phyloP scores from a whole-genome alignment of 2,329 filamentous ascomycete genomes.

The Fusarium caatingaense region DNA sequence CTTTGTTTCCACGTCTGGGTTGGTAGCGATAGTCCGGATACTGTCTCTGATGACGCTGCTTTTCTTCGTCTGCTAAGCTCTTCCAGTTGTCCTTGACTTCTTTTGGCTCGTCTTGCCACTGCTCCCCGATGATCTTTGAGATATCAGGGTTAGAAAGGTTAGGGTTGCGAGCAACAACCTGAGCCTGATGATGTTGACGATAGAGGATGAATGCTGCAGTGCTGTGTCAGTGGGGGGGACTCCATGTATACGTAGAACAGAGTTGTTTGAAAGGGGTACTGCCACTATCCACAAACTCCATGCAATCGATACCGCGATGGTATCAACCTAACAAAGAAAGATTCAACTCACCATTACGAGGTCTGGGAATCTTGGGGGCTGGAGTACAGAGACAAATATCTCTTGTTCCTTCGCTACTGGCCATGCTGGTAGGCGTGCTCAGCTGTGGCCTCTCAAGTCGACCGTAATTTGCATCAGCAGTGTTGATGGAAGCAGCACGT shows the following conservation, averaged over 20 bases:
- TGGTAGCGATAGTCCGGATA: conserved; percentile 97
- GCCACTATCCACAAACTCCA: conserved; percentile 16
- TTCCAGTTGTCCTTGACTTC: conserved; percentile 89
- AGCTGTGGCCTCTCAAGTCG: conserved; percentile 48
- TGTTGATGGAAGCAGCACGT: conserved; percentile 59
- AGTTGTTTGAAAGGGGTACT: not conserved
- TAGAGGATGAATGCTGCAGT: conserved; percentile 93
- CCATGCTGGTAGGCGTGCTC: conserved; percentile 46
- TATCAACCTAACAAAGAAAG: conserved; percentile 32
- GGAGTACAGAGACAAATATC: conserved; percentile 69
- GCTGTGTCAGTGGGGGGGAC: conserved; percentile 39
- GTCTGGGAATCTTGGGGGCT: conserved; percentile 67
- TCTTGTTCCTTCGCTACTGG: conserved; percentile 48
- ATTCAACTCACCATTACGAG: conserved; percentile 65
- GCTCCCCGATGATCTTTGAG: conserved; percentile 94
- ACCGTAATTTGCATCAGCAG: conserved; percentile 56
- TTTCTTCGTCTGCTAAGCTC: conserved; percentile 90
- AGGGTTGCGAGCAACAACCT: conserved; percentile 84
- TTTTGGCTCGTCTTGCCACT: conserved; percentile 84
- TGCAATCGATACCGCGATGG: not conserved
- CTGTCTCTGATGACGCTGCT: conserved; percentile 85
- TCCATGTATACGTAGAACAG: not conserved
- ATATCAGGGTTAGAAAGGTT: conserved; percentile 94
- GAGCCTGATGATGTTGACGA: conserved; percentile 89
- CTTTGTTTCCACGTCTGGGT: conserved; percentile 72